Evolutionary conservation across 228 moss, liverwort and hornwort genomes (phyloP), one percentile per base, ranked within the genome.

Genomic region (Sphagnum fallax): DNA sequence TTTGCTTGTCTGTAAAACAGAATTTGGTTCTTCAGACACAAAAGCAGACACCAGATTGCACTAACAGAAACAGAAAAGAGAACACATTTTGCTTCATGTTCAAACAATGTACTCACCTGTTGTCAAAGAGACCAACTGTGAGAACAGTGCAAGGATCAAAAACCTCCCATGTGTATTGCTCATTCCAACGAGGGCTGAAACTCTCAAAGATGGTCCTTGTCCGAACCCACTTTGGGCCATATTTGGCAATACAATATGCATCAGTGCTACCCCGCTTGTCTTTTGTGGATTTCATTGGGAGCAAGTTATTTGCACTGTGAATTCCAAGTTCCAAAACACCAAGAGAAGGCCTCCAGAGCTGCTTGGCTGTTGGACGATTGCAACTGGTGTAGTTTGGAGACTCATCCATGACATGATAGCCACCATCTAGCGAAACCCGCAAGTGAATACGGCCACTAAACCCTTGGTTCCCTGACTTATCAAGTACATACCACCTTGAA

Each of bases 141-240:
- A 95, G 67, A 0, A 95, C 95, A 9, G 95, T 95, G 70, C 95
- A 95, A 0, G 95, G 95, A 64, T 95, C 95, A 65, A 90, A 90
- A 51, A 92, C 95, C 78, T 95, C 95, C 95, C 95, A 95, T 4
- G 92, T 95, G 51, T 92, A 95, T 78, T 95, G 95, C 75, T 95
- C 95, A 59, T 95, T 95, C 87, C 90, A 95, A 1, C 90, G 87
- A 5, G 95, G 95, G 55, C 81, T 90, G 70, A 90, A 89, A 12
- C 81, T 87, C 11, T 95, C 92, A 16, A 89, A 92, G 16, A 92
- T 95, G 4, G 95, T 95, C 14, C 95, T 60, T 0, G 95, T 92
- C 48, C 95, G 81, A 8, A 92, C 84, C 95, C 95, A 95, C 69
- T 95, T 95, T 0, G 84, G 87, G n/a, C 90, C 87, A 53, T 95